Evolutionary conservation across 371 early-diverging fungal genomes (phyloP), one percentile per base, ranked within the genome.

Genomic region (Gilbertella persicaria): DNA sequence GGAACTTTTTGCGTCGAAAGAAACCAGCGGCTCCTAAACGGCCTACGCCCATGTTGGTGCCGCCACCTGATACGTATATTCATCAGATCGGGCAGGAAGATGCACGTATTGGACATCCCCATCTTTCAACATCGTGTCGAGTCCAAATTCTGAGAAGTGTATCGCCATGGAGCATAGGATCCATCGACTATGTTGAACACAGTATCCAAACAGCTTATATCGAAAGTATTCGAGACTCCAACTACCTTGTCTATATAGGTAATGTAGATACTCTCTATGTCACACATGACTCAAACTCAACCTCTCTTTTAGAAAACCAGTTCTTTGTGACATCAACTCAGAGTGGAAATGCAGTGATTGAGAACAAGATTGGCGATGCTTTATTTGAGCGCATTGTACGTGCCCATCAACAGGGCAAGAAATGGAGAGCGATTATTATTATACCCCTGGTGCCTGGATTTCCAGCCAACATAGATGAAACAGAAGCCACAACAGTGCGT

Each of bases 361-460:
- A 86, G 53, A 88, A 89, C 62, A 75, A 63, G 23, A 83, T 93
- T 36, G 94, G 89, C 6, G 67, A 81, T 40, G 91, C 88, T 4
- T 60, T 96, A 17, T 82, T 85, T 5, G 68, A 90, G 12, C 82
- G 94, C 10, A 88, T 96, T 35, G 45, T 81, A n/a, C 69, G 77
- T 14, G 96, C 96, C 1, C 76, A 88, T 44, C 20, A 62, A 21
- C 66, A 80, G 3, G 59, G 67, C 0, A 68, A 79, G 14, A 77
- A 76, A 43, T 94, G 93, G 83, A 79, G 85, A 24, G 90, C 91
- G 7, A 87, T 91, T 43, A 82, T 96, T 43, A 60, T 95, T 4
- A 82, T 95, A 58, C 96, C 96, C 1, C 67, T 94, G 33, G 76
- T 93, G 58, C 96, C 96, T 3, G 94, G 90, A 14, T 95, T 95